phyloP scores from a whole-genome alignment of 306 rosid genomes.

The Prunus kanzakura region DNA sequence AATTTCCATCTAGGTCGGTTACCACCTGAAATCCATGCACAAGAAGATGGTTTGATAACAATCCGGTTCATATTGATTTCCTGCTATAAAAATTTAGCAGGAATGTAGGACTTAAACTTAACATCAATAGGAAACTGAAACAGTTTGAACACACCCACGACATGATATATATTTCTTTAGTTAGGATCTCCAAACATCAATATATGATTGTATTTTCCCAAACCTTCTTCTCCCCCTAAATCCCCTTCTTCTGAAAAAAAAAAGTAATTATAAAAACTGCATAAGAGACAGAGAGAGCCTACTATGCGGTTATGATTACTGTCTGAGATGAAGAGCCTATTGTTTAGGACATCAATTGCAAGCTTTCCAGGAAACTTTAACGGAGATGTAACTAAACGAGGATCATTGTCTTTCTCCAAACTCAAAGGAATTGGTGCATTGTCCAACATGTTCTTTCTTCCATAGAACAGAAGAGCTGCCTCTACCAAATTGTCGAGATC shows the following conservation, averaged over 20 bases:
- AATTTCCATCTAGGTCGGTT: slow-evolving; percentile 77
- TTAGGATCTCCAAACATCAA: neutral
- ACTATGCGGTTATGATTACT: slow-evolving; percentile 95
- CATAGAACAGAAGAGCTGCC: slow-evolving; percentile 88
- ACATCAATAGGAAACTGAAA: neutral
- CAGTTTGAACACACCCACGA: neutral
- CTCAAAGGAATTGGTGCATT: slow-evolving; percentile 56
- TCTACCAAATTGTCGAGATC: slow-evolving; percentile 91
- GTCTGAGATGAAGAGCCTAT: slow-evolving; percentile 97
- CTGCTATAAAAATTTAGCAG: neutral
- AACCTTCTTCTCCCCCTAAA: no score
- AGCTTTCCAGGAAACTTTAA: slow-evolving; percentile 98
- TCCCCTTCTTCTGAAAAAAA: no score
- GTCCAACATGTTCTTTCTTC: slow-evolving; percentile 68
- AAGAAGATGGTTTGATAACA: slow-evolving; percentile 17
- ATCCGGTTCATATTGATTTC: neutral
- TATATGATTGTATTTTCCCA: neutral
- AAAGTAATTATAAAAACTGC: no score
- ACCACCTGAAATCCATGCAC: slow-evolving; percentile 68
- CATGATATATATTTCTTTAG: neutral
- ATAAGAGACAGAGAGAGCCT: slow-evolving; percentile 26
- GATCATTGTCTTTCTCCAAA: slow-evolving; percentile 88
- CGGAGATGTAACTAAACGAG: slow-evolving; percentile 76
- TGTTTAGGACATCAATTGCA: slow-evolving; percentile 72
- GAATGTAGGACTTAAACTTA: neutral